These are phyloP conservation scores for Gymnopilus junonius DNA, from an alignment of 768 basidiomycete genomes.

Conservation along the genomic window DNA sequence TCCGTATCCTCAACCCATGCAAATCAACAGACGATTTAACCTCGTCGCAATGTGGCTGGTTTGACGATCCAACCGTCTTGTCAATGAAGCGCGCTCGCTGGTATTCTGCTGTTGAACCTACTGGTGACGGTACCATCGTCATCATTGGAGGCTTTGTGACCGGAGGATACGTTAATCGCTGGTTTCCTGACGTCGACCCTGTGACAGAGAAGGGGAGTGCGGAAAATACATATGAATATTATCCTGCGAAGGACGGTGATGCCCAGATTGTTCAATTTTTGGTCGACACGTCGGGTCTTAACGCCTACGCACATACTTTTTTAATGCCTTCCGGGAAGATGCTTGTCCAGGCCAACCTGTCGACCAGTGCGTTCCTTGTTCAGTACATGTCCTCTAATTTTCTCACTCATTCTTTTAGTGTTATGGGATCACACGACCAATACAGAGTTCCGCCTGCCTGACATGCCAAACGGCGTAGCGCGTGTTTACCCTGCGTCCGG, in stretches of 20 bases:
- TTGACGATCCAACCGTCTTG: slow-evolving; percentile 63
- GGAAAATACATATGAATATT: slow-evolving; percentile 86
- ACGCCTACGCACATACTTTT: slow-evolving; percentile 75
- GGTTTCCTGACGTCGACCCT: slow-evolving; percentile 71
- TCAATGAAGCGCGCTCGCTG: slow-evolving; percentile 73
- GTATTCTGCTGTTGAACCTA: slow-evolving; percentile 78
- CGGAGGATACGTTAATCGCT: slow-evolving; percentile 81
- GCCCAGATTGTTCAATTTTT: slow-evolving; percentile 68
- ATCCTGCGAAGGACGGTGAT: slow-evolving; percentile 56
- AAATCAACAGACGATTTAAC: slow-evolving; percentile 48
- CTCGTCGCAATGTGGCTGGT: slow-evolving; percentile 67
- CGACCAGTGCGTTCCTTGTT: slow-evolving; percentile 58
- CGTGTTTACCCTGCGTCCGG: slow-evolving; percentile 92
- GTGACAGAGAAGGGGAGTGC: slow-evolving; percentile 65
- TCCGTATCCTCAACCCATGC: slow-evolving; percentile 86
- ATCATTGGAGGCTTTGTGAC: slow-evolving; percentile 83
- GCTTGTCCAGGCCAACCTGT: slow-evolving; percentile 83
- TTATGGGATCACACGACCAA: slow-evolving; percentile 48
- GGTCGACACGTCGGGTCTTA: slow-evolving; percentile 72
- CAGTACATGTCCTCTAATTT: background rate
- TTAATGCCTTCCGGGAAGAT: slow-evolving; percentile 78
- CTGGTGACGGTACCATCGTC: slow-evolving; percentile 76
- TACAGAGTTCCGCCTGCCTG: slow-evolving; percentile 62
- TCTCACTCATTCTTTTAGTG: slow-evolving; percentile 17
- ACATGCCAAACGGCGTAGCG: slow-evolving; percentile 74